These are phyloP conservation scores for Annulohypoxylon bovei DNA, from an alignment of 495 filamentous ascomycete genomes.

Conservation along the genomic window DNA sequence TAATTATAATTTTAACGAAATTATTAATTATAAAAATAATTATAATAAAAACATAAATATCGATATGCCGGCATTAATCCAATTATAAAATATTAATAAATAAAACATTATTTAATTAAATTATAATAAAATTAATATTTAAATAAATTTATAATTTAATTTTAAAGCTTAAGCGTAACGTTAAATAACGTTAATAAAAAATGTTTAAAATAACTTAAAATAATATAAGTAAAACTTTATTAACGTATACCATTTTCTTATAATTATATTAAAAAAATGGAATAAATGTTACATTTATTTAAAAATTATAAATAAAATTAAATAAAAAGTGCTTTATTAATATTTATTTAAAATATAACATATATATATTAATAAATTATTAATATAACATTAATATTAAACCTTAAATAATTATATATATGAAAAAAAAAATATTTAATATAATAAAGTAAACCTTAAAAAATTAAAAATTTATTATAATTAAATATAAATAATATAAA, in stretches of 20 bases:
- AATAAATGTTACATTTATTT: neutral
- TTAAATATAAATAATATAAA: neutral
- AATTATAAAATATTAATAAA: neutral
- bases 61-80: neutral
- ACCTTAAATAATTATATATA: neutral
- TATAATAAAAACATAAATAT: neutral
- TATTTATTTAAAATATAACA: neutral
- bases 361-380: conserved; percentile 9
- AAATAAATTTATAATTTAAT: neutral
- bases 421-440: neutral
- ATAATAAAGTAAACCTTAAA: conserved; percentile 1
- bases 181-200: neutral
- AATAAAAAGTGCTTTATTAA: neutral
- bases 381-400: neutral
- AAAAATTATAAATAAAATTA: neutral
- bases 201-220: neutral
- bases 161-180: neutral
- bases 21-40: neutral
- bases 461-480: neutral
- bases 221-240: neutral
- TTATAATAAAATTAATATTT: neutral
- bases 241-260: neutral
- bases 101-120: neutral
- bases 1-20: too few relatives aligned
- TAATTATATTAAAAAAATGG: neutral